Evolutionary conservation across 768 basidiomycete genomes (phyloP), one percentile per base, ranked within the genome.

Genomic region (Boletus coccyginus): DNA sequence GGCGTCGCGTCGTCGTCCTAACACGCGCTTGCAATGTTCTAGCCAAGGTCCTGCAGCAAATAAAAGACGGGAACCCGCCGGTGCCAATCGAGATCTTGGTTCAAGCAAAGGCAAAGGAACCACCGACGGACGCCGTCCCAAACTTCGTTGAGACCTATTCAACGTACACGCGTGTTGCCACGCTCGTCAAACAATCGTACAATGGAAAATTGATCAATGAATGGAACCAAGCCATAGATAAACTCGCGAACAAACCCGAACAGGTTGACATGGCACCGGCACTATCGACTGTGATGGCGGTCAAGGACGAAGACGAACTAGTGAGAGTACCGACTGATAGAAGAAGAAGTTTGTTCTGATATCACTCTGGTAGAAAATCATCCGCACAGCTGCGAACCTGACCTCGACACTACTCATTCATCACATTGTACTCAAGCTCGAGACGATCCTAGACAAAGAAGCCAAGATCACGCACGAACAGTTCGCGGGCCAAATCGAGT

Each of bases 291-390:
- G 77, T 92, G 48, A 84, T 98, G 79, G 86, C 89, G 1, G 82
- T 87, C 27, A 98, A 98, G 71, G 95, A 98, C 64, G 84, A 86
- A 27, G 93, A 97, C 41, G 97, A 98, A 66, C 69, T 96, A 51
- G 96, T 94, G 60, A 59, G 90, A 75, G 27, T n/a, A 27, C 19
- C 29, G 5, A 39, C 29, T 53, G 24, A 36, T 38, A 31, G n/a
- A 10, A 11, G 21, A 29, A 7, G 21, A 31, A 57, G 41, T 40
- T 55, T 46, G 13, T 53, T 35, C 59, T 67, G 36, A 61, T 57
- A 10, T 46, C 10, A 1, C 27, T 43, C 45, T 44, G 49, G 35
- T 67, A 97, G 93, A 93, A 89, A 90, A 78, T 76, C 58, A 82
- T 86, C 16, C 83, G 89, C 61, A 85, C 75, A 0, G 91, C 94